Base-by-base conservation (phyloP, 2,329 filamentous ascomycete species). In the Sarocladiaceae sp. region DNA sequence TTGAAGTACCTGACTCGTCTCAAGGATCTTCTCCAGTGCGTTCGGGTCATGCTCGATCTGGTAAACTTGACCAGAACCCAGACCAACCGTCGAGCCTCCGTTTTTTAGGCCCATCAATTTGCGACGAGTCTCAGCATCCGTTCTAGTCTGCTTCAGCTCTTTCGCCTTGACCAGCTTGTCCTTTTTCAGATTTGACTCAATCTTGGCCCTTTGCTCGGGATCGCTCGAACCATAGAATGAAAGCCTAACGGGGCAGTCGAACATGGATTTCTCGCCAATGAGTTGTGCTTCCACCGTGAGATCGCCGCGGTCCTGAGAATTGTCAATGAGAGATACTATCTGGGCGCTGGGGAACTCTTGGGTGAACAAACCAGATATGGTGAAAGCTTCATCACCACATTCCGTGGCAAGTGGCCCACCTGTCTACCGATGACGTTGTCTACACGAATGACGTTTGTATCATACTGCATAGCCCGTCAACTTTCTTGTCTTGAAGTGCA, bases 381-480 rank as follows among this genome's bases (percentile, higher is more conserved):
- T 0, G 86, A 80, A 44, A 95, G 65, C 60, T 85, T 91, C n/a
- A 70, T 66, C 1, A 82, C 87, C 18, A 88, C 57, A 1, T 64
- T 69, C 11, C 78, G 71, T 6, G 85, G 83, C 32, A 95, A 69
- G 61, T 95, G 88, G 1, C 88, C 88, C 53, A 95, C 86, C 55
- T 94, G 88, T 6, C 63, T 60, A 13, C 79, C 76, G 56, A 85
- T 75, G 12, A 90, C 85, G 59, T 93, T 94, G 54, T 85, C 74
- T 1, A 94, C 78, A 4, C 80, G 77, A 46, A 94, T 88, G 0
- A 88, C 88, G 63, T 93, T 93, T 5, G 53, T 50, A 57, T 93
- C 86, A 56, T 84, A 86, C 52, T 68, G 43, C n/a, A 16, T 9
- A 12, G 15, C 26, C 9, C 19, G 16, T 26, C n/a, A n/a, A n/a